phyloP scores from a whole-genome alignment of 805 yeast species.

The Sugiyamaella valdiviana region DNA sequence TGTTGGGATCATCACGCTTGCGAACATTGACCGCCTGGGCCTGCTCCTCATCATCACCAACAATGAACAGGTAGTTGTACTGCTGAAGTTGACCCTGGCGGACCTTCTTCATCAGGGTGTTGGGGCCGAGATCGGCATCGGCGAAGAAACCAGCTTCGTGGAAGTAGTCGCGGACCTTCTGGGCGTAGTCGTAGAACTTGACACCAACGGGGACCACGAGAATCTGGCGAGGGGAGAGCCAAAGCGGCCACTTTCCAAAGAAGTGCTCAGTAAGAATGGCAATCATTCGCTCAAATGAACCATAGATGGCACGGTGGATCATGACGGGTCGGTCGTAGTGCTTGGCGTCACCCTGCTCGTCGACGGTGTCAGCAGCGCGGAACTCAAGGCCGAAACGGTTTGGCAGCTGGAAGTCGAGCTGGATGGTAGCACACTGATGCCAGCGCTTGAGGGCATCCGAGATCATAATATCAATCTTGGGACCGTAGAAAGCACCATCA shows the following conservation, averaged over 20 bases:
- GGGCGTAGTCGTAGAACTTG: slow-evolving; percentile 85
- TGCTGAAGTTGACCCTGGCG: slow-evolving; percentile 92
- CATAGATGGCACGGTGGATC: slow-evolving; percentile 98
- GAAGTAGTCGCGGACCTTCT: slow-evolving; percentile 63
- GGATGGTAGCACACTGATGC: slow-evolving; percentile 99
- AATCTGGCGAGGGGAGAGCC: slow-evolving; percentile 99
- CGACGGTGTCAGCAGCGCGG: slow-evolving; percentile 41
- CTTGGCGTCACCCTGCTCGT: slow-evolving; percentile 32
- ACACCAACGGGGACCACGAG: slow-evolving; percentile 96
- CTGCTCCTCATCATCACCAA: slow-evolving; percentile 89
- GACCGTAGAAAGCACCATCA: slow-evolving; percentile 97
- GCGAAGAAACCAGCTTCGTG: slow-evolving; percentile 71
- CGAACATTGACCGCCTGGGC: slow-evolving; percentile 84
- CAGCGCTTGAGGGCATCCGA: slow-evolving; percentile 92
- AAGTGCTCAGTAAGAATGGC: slow-evolving; percentile 96
- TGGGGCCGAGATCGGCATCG: slow-evolving; percentile 89
- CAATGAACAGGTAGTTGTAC: slow-evolving; percentile 93
- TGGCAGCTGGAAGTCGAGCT: slow-evolving; percentile 97
- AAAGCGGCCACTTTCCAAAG: slow-evolving; percentile 99
- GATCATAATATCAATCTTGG: slow-evolving; percentile 94
- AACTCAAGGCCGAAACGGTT: slow-evolving; percentile 85
- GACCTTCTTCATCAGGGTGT: slow-evolving; percentile 96
- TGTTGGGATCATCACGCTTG: slow-evolving; percentile 84
- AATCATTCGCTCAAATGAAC: slow-evolving; percentile 98
- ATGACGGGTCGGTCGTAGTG: slow-evolving; percentile 84